Conservation (phyloP, 495 filamentous ascomycete species). For the Pyrenula aspistea region DNA sequence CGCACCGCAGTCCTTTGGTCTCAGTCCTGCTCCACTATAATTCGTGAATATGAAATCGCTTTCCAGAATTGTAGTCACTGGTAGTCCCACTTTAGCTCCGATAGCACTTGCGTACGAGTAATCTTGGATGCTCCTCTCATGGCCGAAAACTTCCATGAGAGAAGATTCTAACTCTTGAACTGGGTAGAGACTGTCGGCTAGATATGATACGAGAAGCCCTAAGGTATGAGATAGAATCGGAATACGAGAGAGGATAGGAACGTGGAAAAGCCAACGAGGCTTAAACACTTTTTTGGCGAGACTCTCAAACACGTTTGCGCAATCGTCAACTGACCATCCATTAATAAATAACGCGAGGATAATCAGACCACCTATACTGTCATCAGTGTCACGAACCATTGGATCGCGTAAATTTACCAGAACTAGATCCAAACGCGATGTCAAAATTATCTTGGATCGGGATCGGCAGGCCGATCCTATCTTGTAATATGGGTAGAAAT, state of each 20-base stretch:
- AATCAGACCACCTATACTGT: slow-evolving; percentile 17
- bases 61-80: slow-evolving; percentile 12
- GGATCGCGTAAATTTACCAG: slow-evolving; percentile 9
- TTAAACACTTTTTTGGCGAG: slow-evolving; percentile 14
- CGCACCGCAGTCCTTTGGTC: slow-evolving; percentile 6
- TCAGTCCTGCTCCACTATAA: slow-evolving; percentile 8
- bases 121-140: slow-evolving; percentile 8
- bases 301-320: slow-evolving; percentile 11
- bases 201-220: slow-evolving; percentile 1
- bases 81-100: slow-evolving; percentile 10
- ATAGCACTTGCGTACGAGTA: slow-evolving; percentile 1
- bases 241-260: neutral
- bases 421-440: slow-evolving; percentile 17
- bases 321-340: slow-evolving; percentile 11
- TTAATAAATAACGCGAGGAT: slow-evolving; percentile 15
- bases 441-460: slow-evolving; percentile 17
- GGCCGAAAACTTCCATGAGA: slow-evolving; percentile 13
- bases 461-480: slow-evolving; percentile 5
- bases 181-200: slow-evolving; percentile 16
- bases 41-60: slow-evolving; percentile 14
- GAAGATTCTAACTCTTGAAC: slow-evolving; percentile 7
- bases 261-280: too few species aligned
- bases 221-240: neutral
- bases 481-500: slow-evolving; percentile 15
- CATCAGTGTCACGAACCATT: neutral